A percentile compares a stretch with the other conserved stretches of the same genome.
Evolutionary conservation across 345 rosid genomes (phyloP).

Genomic region (Iberis pinnata): DNA sequence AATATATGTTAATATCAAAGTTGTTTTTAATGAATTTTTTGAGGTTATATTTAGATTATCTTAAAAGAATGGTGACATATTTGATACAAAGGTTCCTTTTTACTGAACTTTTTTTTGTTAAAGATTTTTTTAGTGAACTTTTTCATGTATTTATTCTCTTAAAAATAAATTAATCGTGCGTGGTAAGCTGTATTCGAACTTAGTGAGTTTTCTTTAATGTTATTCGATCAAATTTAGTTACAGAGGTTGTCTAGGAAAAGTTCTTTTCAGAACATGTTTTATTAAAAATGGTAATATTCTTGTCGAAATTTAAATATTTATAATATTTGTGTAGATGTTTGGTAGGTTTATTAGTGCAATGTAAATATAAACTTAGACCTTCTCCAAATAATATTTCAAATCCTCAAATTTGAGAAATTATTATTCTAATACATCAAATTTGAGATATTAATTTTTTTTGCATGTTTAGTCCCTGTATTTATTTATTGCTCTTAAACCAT

Average conservation of each 20-base stretch:
- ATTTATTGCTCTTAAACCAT: too few species aligned
- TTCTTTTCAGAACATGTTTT: constrained; percentile 11
- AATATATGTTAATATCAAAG: too few species aligned
- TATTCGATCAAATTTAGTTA: constrained; percentile 1
- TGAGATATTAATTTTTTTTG: too few species aligned
- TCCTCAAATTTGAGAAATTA: too few species aligned
- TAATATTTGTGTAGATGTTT: constrained; percentile 1
- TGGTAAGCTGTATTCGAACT: too few species aligned
- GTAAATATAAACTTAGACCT: neutral
- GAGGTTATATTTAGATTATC: neutral
- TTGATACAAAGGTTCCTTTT: neutral
- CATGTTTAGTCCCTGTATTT: too few species aligned
- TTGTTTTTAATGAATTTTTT: neutral
- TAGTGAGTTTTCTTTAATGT: neutral
- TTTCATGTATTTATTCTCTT: too few species aligned
- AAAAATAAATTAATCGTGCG: neutral
- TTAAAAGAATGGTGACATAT: neutral
- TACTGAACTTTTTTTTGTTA: neutral
- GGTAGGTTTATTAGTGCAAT: constrained; percentile 8
- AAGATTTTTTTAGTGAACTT: too few species aligned
- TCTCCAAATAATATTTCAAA: neutral
- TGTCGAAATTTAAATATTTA: constrained; percentile 13
- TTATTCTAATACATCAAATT: too few species aligned
- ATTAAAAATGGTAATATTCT: constrained; percentile 19
- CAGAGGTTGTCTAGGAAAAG: neutral